A percentile compares a stretch with the other conserved stretches of the same genome.
phyloP scores from a whole-genome alignment of 148 eudicot species.

The Rhododendron kiyosumense region DNA sequence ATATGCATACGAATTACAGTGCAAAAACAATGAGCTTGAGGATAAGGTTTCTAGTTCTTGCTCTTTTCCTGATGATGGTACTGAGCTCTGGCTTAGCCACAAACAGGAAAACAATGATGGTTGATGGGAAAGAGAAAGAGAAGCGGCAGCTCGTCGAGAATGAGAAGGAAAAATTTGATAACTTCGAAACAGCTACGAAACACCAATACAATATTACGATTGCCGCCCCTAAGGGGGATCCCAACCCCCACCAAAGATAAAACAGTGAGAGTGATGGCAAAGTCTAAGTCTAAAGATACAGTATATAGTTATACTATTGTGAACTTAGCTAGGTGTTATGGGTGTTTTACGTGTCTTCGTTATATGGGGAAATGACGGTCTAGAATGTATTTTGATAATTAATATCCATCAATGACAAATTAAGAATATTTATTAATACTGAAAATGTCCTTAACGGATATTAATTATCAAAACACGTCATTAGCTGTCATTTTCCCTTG shows the following conservation, averaged over 20 bases:
- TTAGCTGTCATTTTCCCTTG: too few relatives aligned
- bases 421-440: too few relatives aligned
- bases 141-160: neutral
- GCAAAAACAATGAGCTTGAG: neutral
- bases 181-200: neutral
- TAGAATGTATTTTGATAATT: too few relatives aligned
- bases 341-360: neutral
- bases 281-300: neutral
- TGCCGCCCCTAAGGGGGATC: rapidly evolving
- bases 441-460: too few relatives aligned
- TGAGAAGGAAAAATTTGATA: neutral
- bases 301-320: neutral
- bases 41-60: constrained; percentile 9
- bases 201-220: too few relatives aligned
- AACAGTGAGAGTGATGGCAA: neutral
- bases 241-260: too few relatives aligned
- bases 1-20: neutral
- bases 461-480: too few relatives aligned
- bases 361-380: too few relatives aligned
- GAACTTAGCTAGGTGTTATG: neutral
- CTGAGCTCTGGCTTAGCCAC: constrained; percentile 4
- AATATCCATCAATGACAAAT: too few relatives aligned
- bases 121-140: neutral
- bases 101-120: neutral
- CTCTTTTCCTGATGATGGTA: constrained; percentile 5